Conservation (phyloP, 1,139 yeast species). For the Petasospora rhodanensis region DNA sequence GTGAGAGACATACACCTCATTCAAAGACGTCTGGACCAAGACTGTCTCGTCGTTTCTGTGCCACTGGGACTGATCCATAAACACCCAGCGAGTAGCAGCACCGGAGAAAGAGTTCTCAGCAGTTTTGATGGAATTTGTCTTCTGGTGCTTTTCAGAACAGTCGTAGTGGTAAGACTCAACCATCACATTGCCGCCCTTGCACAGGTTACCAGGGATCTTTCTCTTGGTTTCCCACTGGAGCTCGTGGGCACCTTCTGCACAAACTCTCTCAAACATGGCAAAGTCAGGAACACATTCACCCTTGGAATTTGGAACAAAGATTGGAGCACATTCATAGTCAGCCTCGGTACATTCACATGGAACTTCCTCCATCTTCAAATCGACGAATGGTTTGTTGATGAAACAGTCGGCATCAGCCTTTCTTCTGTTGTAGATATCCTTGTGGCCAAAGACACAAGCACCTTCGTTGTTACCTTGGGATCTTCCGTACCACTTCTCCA, state of each 20-base stretch:
- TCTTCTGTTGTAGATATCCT: constrained; percentile 63
- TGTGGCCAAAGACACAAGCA: constrained; percentile 69
- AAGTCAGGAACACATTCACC: constrained; percentile 57
- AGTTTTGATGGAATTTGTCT: constrained; percentile 18
- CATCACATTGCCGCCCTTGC: constrained; percentile 25
- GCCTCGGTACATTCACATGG: constrained; percentile 59
- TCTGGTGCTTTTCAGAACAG: constrained; percentile 24
- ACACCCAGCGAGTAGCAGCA: constrained; percentile 48
- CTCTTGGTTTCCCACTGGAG: constrained; percentile 28
- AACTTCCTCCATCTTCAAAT: constrained; percentile 50
- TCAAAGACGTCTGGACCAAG: constrained; percentile 51
- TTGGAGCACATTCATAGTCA: constrained; percentile 74
- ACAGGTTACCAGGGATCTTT: constrained; percentile 48
- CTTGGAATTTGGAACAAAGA: constrained; percentile 42
- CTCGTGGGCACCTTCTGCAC: too few relatives aligned
- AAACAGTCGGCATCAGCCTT: constrained; percentile 67
- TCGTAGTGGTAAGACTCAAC: constrained; percentile 23
- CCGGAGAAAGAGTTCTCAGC: constrained; percentile 36
- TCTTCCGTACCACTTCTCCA: constrained; percentile 68
- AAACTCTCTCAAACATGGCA: too few relatives aligned
- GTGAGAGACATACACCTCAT: constrained; percentile 59
- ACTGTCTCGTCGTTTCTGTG: constrained; percentile 62
- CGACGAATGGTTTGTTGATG: constrained; percentile 56
- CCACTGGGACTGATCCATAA: constrained; percentile 40
- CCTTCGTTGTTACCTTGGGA: constrained; percentile 41